phyloP scores from a whole-genome alignment of 495 filamentous ascomycete genomes.

The Elaphomyces granulatus region DNA sequence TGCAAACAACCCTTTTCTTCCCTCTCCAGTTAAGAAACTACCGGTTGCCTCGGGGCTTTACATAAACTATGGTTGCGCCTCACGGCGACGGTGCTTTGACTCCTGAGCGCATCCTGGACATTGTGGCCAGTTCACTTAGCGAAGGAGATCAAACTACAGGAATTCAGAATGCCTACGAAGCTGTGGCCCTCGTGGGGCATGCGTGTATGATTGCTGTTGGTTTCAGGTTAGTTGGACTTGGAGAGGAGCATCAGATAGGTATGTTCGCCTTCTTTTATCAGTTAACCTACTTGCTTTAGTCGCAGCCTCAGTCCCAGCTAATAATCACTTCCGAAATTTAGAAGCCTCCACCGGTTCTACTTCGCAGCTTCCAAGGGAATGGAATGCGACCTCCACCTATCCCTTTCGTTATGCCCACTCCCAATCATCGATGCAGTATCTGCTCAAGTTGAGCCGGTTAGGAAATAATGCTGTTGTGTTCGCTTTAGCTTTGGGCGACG shows the following conservation, averaged over 20 bases:
- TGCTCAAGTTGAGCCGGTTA: slow-evolving; percentile 69
- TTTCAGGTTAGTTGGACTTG: slow-evolving; percentile 70
- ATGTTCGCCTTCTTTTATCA: slow-evolving; percentile 5
- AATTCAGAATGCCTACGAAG: slow-evolving; percentile 69
- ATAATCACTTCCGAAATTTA: slow-evolving; percentile 14
- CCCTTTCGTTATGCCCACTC: slow-evolving; percentile 78
- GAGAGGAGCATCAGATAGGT: slow-evolving; percentile 63
- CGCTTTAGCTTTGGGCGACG: slow-evolving; percentile 63
- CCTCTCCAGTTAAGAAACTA: no score
- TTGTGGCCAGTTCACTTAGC: slow-evolving; percentile 22
- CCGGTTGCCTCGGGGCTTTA: no score
- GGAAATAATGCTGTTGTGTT: slow-evolving; percentile 72
- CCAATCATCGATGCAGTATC: slow-evolving; percentile 76
- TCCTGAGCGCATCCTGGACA: slow-evolving; percentile 19
- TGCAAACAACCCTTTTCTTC: no score
- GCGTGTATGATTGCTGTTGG: slow-evolving; percentile 67
- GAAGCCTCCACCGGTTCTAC: slow-evolving; percentile 36
- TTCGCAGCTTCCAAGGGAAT: slow-evolving; percentile 61
- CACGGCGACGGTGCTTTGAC: slow-evolving; percentile 12
- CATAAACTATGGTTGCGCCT: slow-evolving; percentile 19
- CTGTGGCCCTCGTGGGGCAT: slow-evolving; percentile 70
- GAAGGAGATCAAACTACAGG: slow-evolving; percentile 13
- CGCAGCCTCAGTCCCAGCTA: slow-evolving; percentile 6
- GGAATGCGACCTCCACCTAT: slow-evolving; percentile 58
- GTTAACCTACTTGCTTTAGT: neutral